phyloP scores from a whole-genome alignment of 176 grass and related monocot species.

The Aegilops sharonensis region DNA sequence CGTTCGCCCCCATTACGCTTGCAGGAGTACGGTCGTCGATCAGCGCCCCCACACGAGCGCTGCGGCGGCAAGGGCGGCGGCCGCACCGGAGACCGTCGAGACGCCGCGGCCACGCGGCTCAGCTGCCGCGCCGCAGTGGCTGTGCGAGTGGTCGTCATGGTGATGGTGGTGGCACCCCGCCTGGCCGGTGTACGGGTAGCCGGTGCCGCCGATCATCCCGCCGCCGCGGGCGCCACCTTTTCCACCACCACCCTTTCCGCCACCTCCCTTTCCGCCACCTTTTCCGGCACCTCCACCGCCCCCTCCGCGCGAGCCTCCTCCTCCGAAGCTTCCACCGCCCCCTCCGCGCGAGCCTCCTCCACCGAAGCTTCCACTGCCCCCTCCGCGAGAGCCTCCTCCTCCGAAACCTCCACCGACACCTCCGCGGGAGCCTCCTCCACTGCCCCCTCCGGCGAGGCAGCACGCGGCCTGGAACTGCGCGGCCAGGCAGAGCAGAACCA shows the following conservation, averaged over 20 bases:
- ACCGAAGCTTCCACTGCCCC: too few species aligned
- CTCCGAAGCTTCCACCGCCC: too few species aligned
- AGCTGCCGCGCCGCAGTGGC: background rate
- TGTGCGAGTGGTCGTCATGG: background rate
- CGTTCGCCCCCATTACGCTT: too few species aligned
- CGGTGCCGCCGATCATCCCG: background rate
- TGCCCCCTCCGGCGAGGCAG: background rate
- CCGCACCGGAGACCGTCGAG: background rate
- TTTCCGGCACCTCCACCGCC: background rate
- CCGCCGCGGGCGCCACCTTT: background rate
- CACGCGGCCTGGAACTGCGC: background rate
- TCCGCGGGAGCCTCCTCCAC: background rate
- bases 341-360: background rate
- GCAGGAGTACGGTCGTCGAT: background rate
- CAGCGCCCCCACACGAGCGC: constrained; percentile 1
- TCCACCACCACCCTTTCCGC: too few species aligned
- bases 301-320: too few species aligned
- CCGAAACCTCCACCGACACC: background rate
- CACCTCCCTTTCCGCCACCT: background rate
- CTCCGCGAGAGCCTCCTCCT: background rate
- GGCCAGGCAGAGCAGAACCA: background rate
- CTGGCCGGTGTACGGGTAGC: background rate
- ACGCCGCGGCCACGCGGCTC: background rate
- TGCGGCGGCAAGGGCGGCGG: background rate
- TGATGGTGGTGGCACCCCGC: background rate